A percentile compares a stretch with the other conserved stretches of the same genome.
These are phyloP conservation scores for Sistotremastrum suecicum DNA, from an alignment of 768 basidiomycete genomes.

Conservation along the genomic window DNA sequence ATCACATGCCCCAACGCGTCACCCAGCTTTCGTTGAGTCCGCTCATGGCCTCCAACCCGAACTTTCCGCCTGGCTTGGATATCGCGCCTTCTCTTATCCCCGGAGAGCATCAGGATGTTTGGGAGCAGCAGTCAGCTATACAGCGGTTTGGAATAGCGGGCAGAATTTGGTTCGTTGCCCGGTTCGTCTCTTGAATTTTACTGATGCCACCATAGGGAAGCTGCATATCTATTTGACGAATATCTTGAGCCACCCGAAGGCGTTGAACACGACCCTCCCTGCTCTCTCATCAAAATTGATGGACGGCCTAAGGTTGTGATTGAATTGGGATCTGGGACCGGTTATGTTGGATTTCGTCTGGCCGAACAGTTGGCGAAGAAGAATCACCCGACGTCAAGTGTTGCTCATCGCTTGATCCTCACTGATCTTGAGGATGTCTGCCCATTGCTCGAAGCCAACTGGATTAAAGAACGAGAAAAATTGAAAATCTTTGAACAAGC, in stretches of 20 bases:
- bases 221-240: conserved; percentile 41
- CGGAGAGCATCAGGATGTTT: conserved; percentile 7
- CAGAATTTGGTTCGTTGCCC: conserved; percentile 53
- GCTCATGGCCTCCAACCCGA: conserved; percentile 17
- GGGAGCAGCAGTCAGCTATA: conserved; percentile 45
- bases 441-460: conserved; percentile 31
- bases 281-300: conserved; percentile 19
- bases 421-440: conserved; percentile 75
- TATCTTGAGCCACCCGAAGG: conserved; percentile 31
- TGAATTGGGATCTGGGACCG: conserved; percentile 73
- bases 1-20: not conserved
- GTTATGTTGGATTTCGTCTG: conserved; percentile 38
- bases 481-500: not conserved
- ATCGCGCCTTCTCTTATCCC: conserved; percentile 19
- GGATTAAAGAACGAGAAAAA: conserved; percentile 5
- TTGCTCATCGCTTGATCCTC: conserved; percentile 24
- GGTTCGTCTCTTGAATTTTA: not conserved
- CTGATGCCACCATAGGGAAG: conserved; percentile 42
- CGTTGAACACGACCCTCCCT: conserved; percentile 39
- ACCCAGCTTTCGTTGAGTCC: not conserved
- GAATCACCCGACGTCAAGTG: not conserved
- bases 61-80: conserved; percentile 30
- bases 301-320: conserved; percentile 26
- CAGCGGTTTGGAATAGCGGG: conserved; percentile 70
- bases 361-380: conserved; percentile 26